Percentiles rank a stretch among this genome's conserved stretches.
phyloP scores from a whole-genome alignment of 345 rosid genomes.

The Hibiscus mutabilis region DNA sequence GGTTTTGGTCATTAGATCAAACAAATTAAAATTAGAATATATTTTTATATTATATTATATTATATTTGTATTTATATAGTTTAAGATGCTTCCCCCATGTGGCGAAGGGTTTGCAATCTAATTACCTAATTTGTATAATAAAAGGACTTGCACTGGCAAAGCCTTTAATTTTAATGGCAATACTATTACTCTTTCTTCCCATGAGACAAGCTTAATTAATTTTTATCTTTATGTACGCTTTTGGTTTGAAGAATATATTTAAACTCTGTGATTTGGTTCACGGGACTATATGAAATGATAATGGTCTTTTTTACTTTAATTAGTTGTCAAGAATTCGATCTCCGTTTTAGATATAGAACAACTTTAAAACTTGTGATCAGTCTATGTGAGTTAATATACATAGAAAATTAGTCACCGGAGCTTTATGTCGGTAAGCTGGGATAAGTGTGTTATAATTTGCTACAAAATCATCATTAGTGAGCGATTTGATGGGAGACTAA shows the following conservation, averaged over 20 bases:
- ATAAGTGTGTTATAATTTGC: slow-evolving; percentile 25
- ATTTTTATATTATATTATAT: not conserved
- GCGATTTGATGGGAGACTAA: slow-evolving; percentile 22
- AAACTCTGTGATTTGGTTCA: not conserved
- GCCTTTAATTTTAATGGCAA: slow-evolving; percentile 11
- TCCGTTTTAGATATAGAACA: too few species aligned
- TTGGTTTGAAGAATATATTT: not conserved
- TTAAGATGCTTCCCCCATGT: slow-evolving; percentile 7
- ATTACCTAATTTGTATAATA: slow-evolving; percentile 15
- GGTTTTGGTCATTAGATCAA: slow-evolving; percentile 33
- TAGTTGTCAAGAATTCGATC: too few species aligned
- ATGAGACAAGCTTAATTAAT: not conserved
- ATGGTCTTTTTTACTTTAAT: too few species aligned
- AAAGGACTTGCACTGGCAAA: slow-evolving; percentile 38
- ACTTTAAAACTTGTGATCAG: too few species aligned
- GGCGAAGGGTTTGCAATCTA: slow-evolving; percentile 10
- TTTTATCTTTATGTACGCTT: not conserved
- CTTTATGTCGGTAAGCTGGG: slow-evolving; percentile 33
- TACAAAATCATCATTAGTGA: slow-evolving; percentile 10
- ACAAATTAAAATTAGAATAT: slow-evolving; percentile 5
- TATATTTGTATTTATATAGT: not conserved
- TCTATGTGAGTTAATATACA: too few species aligned
- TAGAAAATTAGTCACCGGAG: too few species aligned
- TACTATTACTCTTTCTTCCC: not conserved
- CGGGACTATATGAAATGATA: too few species aligned